Base-by-base conservation (phyloP, 306 rosid genomes). In the Sicyos baderoa region DNA sequence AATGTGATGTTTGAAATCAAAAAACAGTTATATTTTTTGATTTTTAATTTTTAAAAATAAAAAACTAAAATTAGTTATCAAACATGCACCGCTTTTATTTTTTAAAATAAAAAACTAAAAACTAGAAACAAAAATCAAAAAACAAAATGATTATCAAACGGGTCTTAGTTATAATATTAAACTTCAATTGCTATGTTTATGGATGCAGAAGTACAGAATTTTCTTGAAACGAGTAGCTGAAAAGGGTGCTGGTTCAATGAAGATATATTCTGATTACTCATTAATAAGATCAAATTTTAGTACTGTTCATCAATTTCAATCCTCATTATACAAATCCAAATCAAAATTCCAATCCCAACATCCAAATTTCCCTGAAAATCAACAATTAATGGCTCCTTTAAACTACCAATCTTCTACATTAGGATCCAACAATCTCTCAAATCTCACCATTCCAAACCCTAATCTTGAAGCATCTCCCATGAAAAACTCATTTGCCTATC, bases 161-260 rank as follows among this genome's bases (percentile, higher is more conserved):
- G n/a, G n/a, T n/a, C n/a, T n/a, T n/a, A n/a, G n/a, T n/a, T n/a
- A n/a, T n/a, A n/a, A n/a, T 2, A 18, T 63, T 40, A 19, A 42
- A 19, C 13, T 12, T 18, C 4, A 18, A 40, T 6, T 42, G 5
- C 0, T 18, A 9, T 63, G 32, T 65, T 65, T 6, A 65, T 45
- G 71, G 18, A 22, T 29, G 15, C 45, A 67, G 72, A 67, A 67
- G 37, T 67, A 67, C 57, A 49, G 72, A 47, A 67, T 67, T 67
- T 67, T 67, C 57, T 67, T 67, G 57, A 67, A 49, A 67, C 44
- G 72, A 67, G 72, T 67, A 4, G 45, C 72, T 48, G 57, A 67
- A 16, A 67, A 67, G 56, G 72, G 72, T 6, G 23, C 45, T 14
- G 6, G 19, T 67, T 67, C 72, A 25, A 21, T 49, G 25, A 67